phyloP scores from a whole-genome alignment of 306 rosid species.

The Vigna radiata region DNA sequence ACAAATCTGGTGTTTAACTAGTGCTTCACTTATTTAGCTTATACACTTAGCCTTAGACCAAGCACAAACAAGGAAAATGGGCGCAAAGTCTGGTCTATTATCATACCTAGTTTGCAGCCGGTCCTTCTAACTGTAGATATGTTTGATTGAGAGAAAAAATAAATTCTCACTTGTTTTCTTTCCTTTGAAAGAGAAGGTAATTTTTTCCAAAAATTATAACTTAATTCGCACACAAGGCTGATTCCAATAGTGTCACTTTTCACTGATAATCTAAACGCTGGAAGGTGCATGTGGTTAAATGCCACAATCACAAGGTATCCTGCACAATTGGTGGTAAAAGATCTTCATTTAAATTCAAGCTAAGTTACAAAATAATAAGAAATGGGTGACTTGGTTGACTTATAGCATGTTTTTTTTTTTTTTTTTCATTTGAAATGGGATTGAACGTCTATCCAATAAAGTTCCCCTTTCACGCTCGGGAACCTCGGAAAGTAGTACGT shows the following conservation, averaged over 20 bases:
- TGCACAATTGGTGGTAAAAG: conserved; percentile 8
- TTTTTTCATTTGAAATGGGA: background rate
- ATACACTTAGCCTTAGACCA: background rate
- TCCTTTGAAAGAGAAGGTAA: background rate
- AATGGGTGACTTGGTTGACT: background rate
- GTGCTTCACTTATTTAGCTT: too few relatives aligned
- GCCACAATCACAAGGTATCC: background rate
- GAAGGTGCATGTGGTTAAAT: background rate
- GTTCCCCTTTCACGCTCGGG: background rate
- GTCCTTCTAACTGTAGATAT: background rate
- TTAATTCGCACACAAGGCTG: conserved; percentile 16
- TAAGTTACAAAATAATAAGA: conserved; percentile 3
- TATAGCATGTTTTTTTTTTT: background rate
- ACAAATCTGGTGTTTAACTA: too few relatives aligned
- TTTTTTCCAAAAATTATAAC: background rate
- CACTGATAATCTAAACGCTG: background rate
- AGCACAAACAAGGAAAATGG: background rate
- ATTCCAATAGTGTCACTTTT: background rate
- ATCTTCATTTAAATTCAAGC: background rate
- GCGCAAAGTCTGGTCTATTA: background rate
- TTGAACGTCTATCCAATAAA: background rate
- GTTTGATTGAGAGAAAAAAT: background rate
- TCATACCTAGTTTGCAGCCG: background rate
- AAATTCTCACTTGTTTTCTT: background rate
- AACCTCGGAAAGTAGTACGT: background rate